Evolutionary conservation across 257 asterid genomes (phyloP), one percentile per base, ranked within the genome.

Genomic region (Fraxinus excelsior): DNA sequence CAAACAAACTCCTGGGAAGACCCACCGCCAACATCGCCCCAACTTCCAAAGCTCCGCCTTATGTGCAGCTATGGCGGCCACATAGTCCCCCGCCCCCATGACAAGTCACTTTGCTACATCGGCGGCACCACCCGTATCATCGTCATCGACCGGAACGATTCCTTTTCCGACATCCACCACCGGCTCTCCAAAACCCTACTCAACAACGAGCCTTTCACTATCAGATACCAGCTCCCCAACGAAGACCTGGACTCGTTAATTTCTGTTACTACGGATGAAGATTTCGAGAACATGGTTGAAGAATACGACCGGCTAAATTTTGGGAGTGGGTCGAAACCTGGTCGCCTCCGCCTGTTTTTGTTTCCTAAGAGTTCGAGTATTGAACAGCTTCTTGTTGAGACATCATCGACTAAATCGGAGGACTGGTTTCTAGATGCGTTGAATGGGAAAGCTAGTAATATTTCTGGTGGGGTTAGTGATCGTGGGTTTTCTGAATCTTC

Each of bases 41-140:
- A 28, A 11, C 82, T 67, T 12, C 89, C 72, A 79, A 91, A 91
- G 75, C 92, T 95, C 84, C 97, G 97, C 16, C 88, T 96, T 23
- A 93, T 96, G 98, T 91, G 97, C 85, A 95, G 99, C 85, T 95
- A 91, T 66, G 96, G 97, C 62, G 99, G 99, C 0, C 98, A 91
- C 80, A 96, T 96, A 76, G 82, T 91, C 74, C 99, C 99, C 53
- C 97, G 99, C 4, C 99, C 99, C 0, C 97, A 91, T 83, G 97
- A 96, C 38, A 96, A 93, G 84, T 79, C 90, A 1, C 94, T 93
- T 7, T 91, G 92, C 76, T 96, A 96, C 86, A 82, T 91, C 78
- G 99, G 98, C 71, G 98, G 99, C 0, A 96, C 93, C 71, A 96
- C 98, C 21, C 93, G 97, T 4, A 96, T 96, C 76, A 81, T 96